Evolutionary conservation across 75 land plant species (phyloP).

Genomic region (Selaginella moellendorffii): DNA sequence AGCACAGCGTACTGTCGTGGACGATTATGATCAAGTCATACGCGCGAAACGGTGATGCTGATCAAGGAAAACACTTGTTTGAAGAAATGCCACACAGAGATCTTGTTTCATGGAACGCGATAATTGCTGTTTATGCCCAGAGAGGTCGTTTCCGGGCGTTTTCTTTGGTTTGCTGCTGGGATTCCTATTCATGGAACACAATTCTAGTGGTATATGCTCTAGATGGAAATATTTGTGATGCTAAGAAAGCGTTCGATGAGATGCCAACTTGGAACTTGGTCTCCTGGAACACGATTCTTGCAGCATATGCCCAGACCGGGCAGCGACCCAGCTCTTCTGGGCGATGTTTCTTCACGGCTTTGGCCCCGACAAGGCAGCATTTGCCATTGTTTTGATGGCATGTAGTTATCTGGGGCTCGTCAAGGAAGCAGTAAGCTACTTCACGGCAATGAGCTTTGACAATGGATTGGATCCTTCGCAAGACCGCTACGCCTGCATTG

Average conservation of each 20-base stretch:
- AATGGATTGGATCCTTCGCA: background rate
- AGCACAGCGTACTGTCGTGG: background rate
- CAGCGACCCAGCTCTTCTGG: background rate
- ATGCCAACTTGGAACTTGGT: background rate
- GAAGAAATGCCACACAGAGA: background rate
- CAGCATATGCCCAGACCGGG: slow-evolving; percentile 10
- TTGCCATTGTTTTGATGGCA: background rate
- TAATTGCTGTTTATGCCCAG: background rate
- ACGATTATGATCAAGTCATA: background rate
- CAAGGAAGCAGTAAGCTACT: background rate
- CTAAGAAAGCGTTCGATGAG: background rate
- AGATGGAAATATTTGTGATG: background rate
- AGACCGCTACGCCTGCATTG: background rate
- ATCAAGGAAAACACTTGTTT: background rate
- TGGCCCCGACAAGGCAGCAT: background rate
- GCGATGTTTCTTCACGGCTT: background rate
- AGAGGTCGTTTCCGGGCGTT: background rate
- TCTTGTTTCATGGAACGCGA: background rate
- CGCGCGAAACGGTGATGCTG: background rate
- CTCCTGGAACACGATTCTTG: slow-evolving; percentile 1
- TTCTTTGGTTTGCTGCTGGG: background rate
- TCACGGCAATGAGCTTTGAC: background rate
- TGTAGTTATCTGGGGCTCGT: slow-evolving; percentile 4
- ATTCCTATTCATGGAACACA: background rate
- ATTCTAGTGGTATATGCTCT: background rate